These are phyloP conservation scores for Zymoseptoria passerinii DNA, from an alignment of 2,329 filamentous ascomycete species.

Conservation along the genomic window DNA sequence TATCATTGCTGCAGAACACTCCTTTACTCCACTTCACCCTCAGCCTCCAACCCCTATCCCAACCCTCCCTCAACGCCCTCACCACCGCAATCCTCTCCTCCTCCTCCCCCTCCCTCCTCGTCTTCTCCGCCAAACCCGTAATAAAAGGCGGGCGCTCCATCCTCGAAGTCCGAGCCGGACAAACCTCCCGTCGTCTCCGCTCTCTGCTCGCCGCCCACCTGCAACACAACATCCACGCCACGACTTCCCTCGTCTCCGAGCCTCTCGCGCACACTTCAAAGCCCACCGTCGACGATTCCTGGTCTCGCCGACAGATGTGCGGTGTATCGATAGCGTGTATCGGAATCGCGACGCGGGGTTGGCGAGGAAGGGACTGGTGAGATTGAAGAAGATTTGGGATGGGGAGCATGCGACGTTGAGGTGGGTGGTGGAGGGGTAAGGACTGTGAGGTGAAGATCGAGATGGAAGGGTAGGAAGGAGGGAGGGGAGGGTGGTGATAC, in stretches of 20 bases:
- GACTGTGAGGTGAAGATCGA: too few relatives aligned
- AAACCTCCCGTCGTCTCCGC: not conserved
- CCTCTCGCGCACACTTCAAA: slow-evolving; percentile 23
- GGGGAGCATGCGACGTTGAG: too few relatives aligned
- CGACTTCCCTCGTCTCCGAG: too few relatives aligned
- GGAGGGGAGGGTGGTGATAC: too few relatives aligned
- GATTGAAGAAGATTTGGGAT: slow-evolving; percentile 27
- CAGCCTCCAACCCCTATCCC: slow-evolving; percentile 23
- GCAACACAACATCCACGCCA: not conserved
- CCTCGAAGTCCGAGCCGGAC: too few relatives aligned
- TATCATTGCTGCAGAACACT: slow-evolving; percentile 29
- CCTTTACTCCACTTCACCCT: slow-evolving; percentile 39
- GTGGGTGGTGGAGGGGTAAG: too few relatives aligned
- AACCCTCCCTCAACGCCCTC: too few relatives aligned
- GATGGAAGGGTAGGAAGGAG: too few relatives aligned
- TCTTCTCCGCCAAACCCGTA: not conserved
- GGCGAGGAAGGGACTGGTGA: slow-evolving; percentile 25
- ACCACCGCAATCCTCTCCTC: too few relatives aligned
- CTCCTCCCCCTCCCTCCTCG: not conserved
- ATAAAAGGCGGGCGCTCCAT: too few relatives aligned
- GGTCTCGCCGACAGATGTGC: slow-evolving; percentile 18
- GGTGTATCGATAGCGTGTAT: slow-evolving; percentile 30
- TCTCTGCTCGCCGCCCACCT: not conserved
- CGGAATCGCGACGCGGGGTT: slow-evolving; percentile 30
- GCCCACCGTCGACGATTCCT: slow-evolving; percentile 15